Percentiles rank a stretch among this genome's conserved stretches.
Evolutionary conservation across 2,329 filamentous ascomycete species (phyloP).

Genomic region (Seiridium cupressi): DNA sequence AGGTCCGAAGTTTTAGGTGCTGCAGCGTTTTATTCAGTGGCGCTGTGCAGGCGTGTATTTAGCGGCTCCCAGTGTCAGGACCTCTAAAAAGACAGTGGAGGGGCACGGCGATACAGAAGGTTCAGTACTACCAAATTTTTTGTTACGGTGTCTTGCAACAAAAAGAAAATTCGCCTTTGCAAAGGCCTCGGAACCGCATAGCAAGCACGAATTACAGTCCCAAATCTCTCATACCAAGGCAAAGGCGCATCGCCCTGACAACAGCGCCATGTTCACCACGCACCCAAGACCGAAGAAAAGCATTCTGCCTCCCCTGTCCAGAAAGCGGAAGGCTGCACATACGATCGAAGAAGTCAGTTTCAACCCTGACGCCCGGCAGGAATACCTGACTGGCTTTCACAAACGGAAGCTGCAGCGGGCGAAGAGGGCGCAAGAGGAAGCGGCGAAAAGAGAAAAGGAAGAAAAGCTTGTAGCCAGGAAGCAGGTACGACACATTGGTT

Average conservation of each 20-base stretch:
- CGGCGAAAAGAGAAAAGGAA: slow-evolving; percentile 71
- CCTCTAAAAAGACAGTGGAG: background rate
- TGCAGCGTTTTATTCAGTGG: background rate
- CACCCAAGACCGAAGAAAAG: slow-evolving; percentile 59
- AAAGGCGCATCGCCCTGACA: background rate
- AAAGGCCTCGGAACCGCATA: too few relatives aligned
- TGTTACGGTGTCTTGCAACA: background rate
- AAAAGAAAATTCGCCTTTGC: background rate
- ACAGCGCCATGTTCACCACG: slow-evolving; percentile 42
- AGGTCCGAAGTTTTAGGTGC: background rate
- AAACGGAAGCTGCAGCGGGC: slow-evolving; percentile 87
- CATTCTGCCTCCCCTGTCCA: slow-evolving; percentile 56
- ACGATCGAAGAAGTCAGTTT: slow-evolving; percentile 80
- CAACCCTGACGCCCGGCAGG: slow-evolving; percentile 73
- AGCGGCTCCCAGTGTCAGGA: background rate
- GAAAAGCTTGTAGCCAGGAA: slow-evolving; percentile 73
- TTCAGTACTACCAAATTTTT: background rate
- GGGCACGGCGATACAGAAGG: background rate
- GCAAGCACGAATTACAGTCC: too few relatives aligned
- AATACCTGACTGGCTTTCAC: slow-evolving; percentile 94
- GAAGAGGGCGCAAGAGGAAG: slow-evolving; percentile 81
- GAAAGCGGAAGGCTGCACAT: slow-evolving; percentile 61
- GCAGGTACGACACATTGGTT: slow-evolving; percentile 55
- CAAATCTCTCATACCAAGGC: slow-evolving; percentile 2
- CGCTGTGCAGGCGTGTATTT: background rate